A percentile compares a stretch with the other conserved stretches of the same genome.
Evolutionary conservation across 352 stramenopile genomes (phyloP).

Genomic region (Phytopythium delawarense): DNA sequence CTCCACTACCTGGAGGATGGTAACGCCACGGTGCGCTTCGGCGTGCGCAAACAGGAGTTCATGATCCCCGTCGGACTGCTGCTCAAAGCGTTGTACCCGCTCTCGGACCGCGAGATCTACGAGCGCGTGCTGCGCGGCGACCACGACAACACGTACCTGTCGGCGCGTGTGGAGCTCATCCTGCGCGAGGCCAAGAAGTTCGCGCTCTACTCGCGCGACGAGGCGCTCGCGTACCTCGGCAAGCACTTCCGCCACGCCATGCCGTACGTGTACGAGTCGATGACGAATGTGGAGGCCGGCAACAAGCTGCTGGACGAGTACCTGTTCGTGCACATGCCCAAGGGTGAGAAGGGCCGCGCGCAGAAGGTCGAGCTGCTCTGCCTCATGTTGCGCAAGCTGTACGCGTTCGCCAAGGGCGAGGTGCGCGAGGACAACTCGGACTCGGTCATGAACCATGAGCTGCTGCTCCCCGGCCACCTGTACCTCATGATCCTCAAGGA

Average conservation of each 20-base stretch:
- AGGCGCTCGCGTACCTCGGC: conserved; percentile 94
- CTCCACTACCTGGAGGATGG: conserved; percentile 98
- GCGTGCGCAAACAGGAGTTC: conserved; percentile 98
- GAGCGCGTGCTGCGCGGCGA: conserved; percentile 94
- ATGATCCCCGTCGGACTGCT: conserved; percentile 96
- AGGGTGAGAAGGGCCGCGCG: conserved; percentile 80
- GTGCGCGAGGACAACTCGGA: conserved; percentile 98
- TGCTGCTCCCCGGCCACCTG: conserved; percentile 95
- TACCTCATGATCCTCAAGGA: conserved; percentile 98
- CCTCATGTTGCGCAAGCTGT: conserved; percentile 98
- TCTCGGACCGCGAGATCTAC: conserved; percentile 96
- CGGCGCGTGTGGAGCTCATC: conserved; percentile 95
- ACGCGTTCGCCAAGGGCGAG: conserved; percentile 93
- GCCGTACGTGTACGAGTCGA: conserved; percentile 73
- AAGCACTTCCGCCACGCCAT: conserved; percentile 94
- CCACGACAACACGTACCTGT: conserved; percentile 96
- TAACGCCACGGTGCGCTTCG: conserved; percentile 95
- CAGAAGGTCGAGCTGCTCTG: conserved; percentile 94
- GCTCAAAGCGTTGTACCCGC: conserved; percentile 93
- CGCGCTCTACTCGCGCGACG: conserved; percentile 82
- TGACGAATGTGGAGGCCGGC: conserved; percentile 90
- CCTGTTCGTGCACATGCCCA: conserved; percentile 95
- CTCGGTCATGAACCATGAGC: conserved; percentile 97
- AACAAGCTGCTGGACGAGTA: conserved; percentile 91
- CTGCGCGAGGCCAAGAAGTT: conserved; percentile 96